A percentile compares a stretch with the other conserved stretches of the same genome.
Evolutionary conservation across 2,329 filamentous ascomycete genomes (phyloP).

Genomic region (Diaporthe sp.): DNA sequence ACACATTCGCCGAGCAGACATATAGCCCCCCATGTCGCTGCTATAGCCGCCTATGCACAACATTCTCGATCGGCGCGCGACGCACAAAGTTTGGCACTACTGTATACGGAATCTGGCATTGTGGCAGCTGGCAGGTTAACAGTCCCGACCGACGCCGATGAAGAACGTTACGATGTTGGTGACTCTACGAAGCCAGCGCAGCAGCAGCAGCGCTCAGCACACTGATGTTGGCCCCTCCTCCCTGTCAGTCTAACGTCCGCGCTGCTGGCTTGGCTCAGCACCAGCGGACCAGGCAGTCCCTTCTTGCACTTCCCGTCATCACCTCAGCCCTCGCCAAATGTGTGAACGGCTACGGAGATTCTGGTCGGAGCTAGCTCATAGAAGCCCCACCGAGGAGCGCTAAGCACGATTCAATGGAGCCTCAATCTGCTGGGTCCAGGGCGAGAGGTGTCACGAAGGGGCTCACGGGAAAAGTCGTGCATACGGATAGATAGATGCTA

Average conservation of each 20-base stretch:
- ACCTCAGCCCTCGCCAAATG: neutral
- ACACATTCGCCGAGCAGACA: neutral
- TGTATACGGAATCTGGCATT: slow-evolving; percentile 10
- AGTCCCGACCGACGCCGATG: neutral
- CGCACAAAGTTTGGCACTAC: slow-evolving; percentile 9
- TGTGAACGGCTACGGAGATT: neutral
- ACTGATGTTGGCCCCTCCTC: neutral
- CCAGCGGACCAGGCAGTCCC: neutral
- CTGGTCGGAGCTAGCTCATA: neutral
- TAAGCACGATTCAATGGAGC: slow-evolving; percentile 28
- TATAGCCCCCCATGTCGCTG: slow-evolving; percentile 23
- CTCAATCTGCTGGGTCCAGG: slow-evolving; percentile 31
- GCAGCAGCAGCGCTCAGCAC: neutral
- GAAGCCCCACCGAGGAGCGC: slow-evolving; percentile 2
- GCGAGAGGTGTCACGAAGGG: neutral
- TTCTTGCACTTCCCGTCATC: neutral
- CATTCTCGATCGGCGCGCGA: slow-evolving; percentile 20
- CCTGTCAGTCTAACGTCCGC: neutral
- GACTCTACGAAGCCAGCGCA: neutral
- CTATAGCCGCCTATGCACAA: slow-evolving; percentile 32
- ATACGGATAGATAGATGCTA: slow-evolving; percentile 25
- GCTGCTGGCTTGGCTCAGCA: neutral
- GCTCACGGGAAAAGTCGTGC: neutral
- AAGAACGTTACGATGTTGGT: neutral
- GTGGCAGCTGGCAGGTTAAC: slow-evolving; percentile 10